Evolutionary conservation across 192 early-diverging fungal species (phyloP).

Genomic region (Diversispora epigaea): DNA sequence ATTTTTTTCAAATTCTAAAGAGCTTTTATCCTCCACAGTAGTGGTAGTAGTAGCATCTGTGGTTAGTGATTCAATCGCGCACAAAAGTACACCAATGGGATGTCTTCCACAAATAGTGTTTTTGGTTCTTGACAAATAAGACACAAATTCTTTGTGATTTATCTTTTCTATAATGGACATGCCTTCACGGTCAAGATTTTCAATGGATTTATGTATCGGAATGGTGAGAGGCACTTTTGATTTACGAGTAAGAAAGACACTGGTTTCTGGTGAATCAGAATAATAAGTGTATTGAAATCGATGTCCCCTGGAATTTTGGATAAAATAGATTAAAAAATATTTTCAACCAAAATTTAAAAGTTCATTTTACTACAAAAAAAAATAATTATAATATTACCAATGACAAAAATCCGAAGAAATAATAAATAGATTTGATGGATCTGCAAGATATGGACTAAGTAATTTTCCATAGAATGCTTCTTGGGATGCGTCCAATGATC

Average conservation of each 20-base stretch:
- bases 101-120: constrained; percentile 97
- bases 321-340: not conserved
- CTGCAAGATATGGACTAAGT: constrained; percentile 70
- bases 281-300: constrained; percentile 85
- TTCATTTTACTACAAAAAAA: not conserved
- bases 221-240: constrained; percentile 22
- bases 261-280: constrained; percentile 30
- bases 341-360: constrained; percentile 3
- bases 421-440: constrained; percentile 78
- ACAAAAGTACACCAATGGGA: constrained; percentile 82
- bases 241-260: constrained; percentile 25
- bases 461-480: constrained; percentile 71
- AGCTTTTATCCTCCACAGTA: constrained; percentile 4
- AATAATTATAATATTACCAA: constrained; percentile 53
- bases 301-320: constrained; percentile 53
- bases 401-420: constrained; percentile 99
- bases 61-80: constrained; percentile 52
- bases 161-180: constrained; percentile 74
- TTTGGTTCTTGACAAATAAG: constrained; percentile 71
- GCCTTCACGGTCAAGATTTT: constrained; percentile 73
- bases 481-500: constrained; percentile 56
- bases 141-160: constrained; percentile 58
- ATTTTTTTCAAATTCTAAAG: not conserved
- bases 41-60: not conserved
- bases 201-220: constrained; percentile 80